A percentile compares a stretch with the other conserved stretches of the same genome.
These are phyloP conservation scores for Dothideomycetes sp. DNA, from an alignment of 2,329 filamentous ascomycete species.

Conservation along the genomic window DNA sequence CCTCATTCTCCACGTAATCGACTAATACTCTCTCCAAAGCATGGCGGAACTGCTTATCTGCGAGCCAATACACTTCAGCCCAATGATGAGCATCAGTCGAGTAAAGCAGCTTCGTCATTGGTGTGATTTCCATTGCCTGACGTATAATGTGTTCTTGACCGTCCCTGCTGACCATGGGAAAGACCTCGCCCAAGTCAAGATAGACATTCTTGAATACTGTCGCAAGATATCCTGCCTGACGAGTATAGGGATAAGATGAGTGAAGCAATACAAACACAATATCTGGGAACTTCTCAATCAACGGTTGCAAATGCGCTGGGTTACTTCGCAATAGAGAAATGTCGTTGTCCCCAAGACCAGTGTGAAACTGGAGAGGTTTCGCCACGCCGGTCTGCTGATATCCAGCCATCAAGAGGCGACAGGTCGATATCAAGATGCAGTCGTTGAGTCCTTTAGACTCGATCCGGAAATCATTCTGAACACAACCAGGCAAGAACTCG, in stretches of 20 bases:
- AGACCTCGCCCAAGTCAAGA: constrained; percentile 73
- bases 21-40: constrained; percentile 57
- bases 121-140: constrained; percentile 64
- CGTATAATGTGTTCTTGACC: constrained; percentile 62
- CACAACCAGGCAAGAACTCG: constrained; percentile 28
- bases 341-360: constrained; percentile 70
- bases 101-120: constrained; percentile 66
- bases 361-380: constrained; percentile 78
- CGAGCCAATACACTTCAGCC: constrained; percentile 66
- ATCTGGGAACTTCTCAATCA: constrained; percentile 57
- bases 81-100: constrained; percentile 73
- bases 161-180: constrained; percentile 64
- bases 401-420: constrained; percentile 43
- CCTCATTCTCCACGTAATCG: constrained; percentile 54
- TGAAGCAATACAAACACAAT: constrained; percentile 72
- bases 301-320: constrained; percentile 61
- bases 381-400: constrained; percentile 32
- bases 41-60: constrained; percentile 60
- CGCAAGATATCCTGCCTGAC: constrained; percentile 68
- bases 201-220: constrained; percentile 70
- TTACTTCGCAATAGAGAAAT: constrained; percentile 60
- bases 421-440: constrained; percentile 53
- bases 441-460: constrained; percentile 57
- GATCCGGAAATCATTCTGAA: constrained; percentile 38
- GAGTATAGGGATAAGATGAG: constrained; percentile 69